Conservation (phyloP, 257 asterid species). For the Thymus mandschuricus region DNA sequence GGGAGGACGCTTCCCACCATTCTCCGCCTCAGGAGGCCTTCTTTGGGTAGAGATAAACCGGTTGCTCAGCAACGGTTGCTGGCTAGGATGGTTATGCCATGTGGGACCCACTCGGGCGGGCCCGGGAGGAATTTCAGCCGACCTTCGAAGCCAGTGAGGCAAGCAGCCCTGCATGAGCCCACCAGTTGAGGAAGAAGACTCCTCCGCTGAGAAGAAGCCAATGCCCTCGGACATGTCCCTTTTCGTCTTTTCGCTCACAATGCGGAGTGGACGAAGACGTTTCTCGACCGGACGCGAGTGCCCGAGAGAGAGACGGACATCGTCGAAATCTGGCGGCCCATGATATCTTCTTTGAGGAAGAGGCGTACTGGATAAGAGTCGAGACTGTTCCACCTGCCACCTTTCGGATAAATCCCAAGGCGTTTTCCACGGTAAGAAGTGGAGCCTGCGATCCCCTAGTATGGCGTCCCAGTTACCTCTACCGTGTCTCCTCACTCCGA, state of each 20-base stretch:
- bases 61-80: conserved; percentile 29
- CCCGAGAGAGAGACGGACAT: conserved; percentile 48
- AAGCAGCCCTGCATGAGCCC: conserved; percentile 33
- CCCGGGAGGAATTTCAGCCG: conserved; percentile 44
- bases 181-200: conserved; percentile 30
- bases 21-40: conserved; percentile 27
- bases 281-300: conserved; percentile 27
- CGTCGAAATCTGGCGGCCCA: conserved; percentile 32
- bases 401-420: conserved; percentile 57
- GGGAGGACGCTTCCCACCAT: conserved; percentile 19
- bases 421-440: conserved; percentile 54
- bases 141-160: conserved; percentile 73
- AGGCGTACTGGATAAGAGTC: conserved; percentile 38
- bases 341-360: conserved; percentile 32
- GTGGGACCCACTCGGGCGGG: conserved; percentile 24
- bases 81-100: conserved; percentile 33
- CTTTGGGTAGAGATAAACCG: conserved; percentile 6
- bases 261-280: conserved; percentile 13
- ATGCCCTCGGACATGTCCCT: conserved; percentile 35
- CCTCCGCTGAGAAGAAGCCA: neutral
- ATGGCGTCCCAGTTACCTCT: conserved; percentile 67
- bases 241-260: conserved; percentile 18
- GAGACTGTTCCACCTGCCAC: conserved; percentile 65
- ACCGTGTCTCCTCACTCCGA: conserved; percentile 77
- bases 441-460: conserved; percentile 56